Evolutionary conservation across 305 asterid species (phyloP).

Genomic region (Stenogyne calaminthoides): DNA sequence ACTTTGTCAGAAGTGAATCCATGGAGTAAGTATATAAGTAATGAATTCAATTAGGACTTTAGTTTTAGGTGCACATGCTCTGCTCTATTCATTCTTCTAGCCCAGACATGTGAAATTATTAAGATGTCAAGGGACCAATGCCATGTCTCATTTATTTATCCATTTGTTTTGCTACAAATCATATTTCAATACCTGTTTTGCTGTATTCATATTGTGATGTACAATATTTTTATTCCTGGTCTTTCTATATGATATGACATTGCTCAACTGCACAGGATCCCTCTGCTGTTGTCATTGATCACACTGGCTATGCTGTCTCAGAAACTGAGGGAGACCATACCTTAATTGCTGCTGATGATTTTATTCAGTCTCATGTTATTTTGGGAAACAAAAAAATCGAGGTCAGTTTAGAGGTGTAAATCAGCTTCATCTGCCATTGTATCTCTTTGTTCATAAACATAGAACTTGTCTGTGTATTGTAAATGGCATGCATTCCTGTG

Average conservation of each 20-base stretch:
- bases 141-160: not conserved
- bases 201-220: conserved; percentile 14
- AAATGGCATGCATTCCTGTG: not conserved
- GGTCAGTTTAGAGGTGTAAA: conserved; percentile 41
- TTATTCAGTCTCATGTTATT: conserved; percentile 58
- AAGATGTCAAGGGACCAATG: not conserved
- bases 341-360: conserved; percentile 59
- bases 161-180: not conserved
- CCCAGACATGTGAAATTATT: not conserved
- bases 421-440: not conserved
- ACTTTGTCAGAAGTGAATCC: not conserved
- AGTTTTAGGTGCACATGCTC: not conserved
- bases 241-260: not conserved
- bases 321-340: conserved; percentile 71
- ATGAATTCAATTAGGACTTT: not conserved
- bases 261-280: conserved; percentile 51
- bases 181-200: not conserved
- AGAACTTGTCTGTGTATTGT: not conserved
- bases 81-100: not conserved
- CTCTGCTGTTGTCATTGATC: conserved; percentile 64
- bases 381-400: conserved; percentile 58
- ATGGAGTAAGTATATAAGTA: not conserved
- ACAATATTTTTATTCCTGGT: not conserved
- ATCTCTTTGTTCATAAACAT: not conserved
- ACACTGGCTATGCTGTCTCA: conserved; percentile 63